Base-by-base conservation (phyloP, 83 land plant species). In the Isoetes engelmannii region DNA sequence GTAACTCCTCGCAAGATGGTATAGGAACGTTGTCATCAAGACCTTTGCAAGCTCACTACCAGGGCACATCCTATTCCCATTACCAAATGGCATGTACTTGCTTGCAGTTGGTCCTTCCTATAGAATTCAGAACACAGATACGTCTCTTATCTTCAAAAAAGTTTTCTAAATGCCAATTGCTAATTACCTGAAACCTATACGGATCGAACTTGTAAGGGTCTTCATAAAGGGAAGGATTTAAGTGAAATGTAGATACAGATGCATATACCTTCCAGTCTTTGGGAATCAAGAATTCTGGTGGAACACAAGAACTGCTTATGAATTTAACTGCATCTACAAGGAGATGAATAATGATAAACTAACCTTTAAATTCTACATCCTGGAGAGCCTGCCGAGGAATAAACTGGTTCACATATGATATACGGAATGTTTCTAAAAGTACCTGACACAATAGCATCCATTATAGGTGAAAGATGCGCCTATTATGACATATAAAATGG, bases 201-300 rank as follows among this genome's bases (percentile, higher is more conserved):
- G 62, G 62, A 59, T 59, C 62, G 19, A 59, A 59, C 20, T 18
- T 59, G 19, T 59, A 59, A 20, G 62, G 62, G 9, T 59, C 62
- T 19, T 18, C 9, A 37, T 12, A 59, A 37, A 59, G 62, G 18
- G 3, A 18, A 7, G 67, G 67, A 64, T 64, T 44, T 13, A 64
- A 47, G 45, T 64, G 67, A 12, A 64, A 12, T 15, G 41, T 44
- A 9, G 67, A 64, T 15, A 41, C n/a, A 9, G 67, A 64, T 0
- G 67, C 67, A 47, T 64, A 44, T 6, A 64, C 47, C 45, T 64
- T 64, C 67, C 67, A 64, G 44, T 47, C 67, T 64, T 44, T 64
- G 67, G 67, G 67, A 64, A 64, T 41, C 15, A 18, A 44, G 47
- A 7, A 64, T 18, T 47, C 67, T 64, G 3, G 3, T 47, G 17